phyloP scores from a whole-genome alignment of 2,329 filamentous ascomycete species.

The Triangularia verruculosa region DNA sequence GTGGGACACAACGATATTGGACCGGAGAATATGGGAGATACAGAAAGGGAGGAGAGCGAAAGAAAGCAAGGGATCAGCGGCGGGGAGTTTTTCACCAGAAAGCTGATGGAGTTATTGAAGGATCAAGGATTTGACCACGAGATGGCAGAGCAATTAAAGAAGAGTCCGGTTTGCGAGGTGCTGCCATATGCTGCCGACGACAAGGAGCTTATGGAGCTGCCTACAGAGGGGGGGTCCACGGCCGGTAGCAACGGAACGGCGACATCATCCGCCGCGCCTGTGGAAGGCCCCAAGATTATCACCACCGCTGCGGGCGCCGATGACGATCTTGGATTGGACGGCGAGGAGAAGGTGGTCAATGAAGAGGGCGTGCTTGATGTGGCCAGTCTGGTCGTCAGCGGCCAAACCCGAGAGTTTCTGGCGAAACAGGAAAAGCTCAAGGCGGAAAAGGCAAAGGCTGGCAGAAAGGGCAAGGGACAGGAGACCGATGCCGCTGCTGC shows the following conservation, averaged over 20 bases:
- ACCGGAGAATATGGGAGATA: constrained; percentile 47
- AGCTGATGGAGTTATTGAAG: constrained; percentile 63
- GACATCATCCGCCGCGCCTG: not conserved
- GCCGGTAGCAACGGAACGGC: constrained; percentile 28
- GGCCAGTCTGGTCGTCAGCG: constrained; percentile 78
- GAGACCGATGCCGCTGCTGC: constrained; percentile 51
- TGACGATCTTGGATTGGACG: constrained; percentile 35
- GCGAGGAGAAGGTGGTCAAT: constrained; percentile 41
- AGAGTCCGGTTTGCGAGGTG: constrained; percentile 64
- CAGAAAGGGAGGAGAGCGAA: not conserved
- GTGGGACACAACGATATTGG: constrained; percentile 64
- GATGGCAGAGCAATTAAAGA: constrained; percentile 70
- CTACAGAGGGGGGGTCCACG: constrained; percentile 35
- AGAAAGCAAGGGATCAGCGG: constrained; percentile 58
- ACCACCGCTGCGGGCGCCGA: constrained; percentile 30
- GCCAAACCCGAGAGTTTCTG: constrained; percentile 77
- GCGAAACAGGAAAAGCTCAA: constrained; percentile 82
- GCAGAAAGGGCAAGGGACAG: constrained; percentile 60
- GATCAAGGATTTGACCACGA: constrained; percentile 58
- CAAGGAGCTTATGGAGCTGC: constrained; percentile 48
- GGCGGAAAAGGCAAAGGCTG: constrained; percentile 59
- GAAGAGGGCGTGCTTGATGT: constrained; percentile 79
- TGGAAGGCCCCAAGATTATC: constrained; percentile 35
- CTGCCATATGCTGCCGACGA: constrained; percentile 52
- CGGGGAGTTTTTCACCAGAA: constrained; percentile 80